Evolutionary conservation across 345 rosid genomes (phyloP).

Genomic region (Orychophragmus violaceus): DNA sequence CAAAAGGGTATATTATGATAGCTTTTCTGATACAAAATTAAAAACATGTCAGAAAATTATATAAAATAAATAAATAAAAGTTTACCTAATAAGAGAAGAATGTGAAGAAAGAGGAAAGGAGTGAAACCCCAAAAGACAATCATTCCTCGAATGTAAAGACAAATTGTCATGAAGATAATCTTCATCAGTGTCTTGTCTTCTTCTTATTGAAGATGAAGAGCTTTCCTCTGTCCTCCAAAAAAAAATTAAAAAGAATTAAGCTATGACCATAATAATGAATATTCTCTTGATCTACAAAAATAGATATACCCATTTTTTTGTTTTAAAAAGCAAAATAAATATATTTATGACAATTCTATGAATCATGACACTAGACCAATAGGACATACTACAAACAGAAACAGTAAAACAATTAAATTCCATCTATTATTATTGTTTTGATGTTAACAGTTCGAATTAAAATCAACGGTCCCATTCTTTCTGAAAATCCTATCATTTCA

Average conservation of each 20-base stretch:
- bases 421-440: slow-evolving; percentile 26
- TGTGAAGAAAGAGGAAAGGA: slow-evolving; percentile 29
- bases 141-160: slow-evolving; percentile 30
- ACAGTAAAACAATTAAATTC: slow-evolving; percentile 27
- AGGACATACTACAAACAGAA: slow-evolving; percentile 31
- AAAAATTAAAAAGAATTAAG: not conserved
- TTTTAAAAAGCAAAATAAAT: not conserved
- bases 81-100: slow-evolving; percentile 32
- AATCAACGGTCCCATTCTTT: slow-evolving; percentile 23
- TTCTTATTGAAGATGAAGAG: slow-evolving; percentile 30
- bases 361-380: slow-evolving; percentile 33
- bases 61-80: not conserved
- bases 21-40: slow-evolving; percentile 13
- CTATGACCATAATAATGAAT: slow-evolving; percentile 2
- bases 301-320: not conserved
- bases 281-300: slow-evolving; percentile 7
- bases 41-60: slow-evolving; percentile 22
- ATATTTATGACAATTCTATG: slow-evolving; percentile 29
- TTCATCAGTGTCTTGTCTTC: slow-evolving; percentile 35
- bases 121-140: slow-evolving; percentile 34
- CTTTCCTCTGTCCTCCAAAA: slow-evolving; percentile 22
- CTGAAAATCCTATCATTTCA: not conserved
- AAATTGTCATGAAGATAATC: slow-evolving; percentile 28
- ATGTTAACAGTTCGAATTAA: slow-evolving; percentile 26
- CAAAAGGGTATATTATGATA: slow-evolving; percentile 12